Base-by-base conservation (phyloP, 306 rosid genomes). In the Cucurbita ficifolia region DNA sequence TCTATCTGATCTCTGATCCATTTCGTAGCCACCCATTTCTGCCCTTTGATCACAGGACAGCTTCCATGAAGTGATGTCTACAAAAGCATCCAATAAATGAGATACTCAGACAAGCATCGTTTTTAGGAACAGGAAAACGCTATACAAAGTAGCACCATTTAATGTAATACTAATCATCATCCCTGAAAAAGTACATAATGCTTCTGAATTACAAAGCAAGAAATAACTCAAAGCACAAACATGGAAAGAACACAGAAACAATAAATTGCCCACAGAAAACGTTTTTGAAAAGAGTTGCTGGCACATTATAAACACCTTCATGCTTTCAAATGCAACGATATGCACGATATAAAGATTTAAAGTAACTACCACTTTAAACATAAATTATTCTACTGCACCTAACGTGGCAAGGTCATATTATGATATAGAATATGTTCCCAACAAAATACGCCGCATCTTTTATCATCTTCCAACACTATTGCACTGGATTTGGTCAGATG, bases 1-100 rank as follows among this genome's bases (percentile, higher is more conserved):
- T 63, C 75, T 33, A 35, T 70, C 80, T 89, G 89, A 83, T 95
- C 84, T 79, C 96, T 82, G 56, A 95, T 79, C 97, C 99, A 91
- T 85, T 91, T 95, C 18, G 96, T 89, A 8, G 91, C 92, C 46
- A 91, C 96, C 97, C 99, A 95, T 75, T 95, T 94, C 76, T 83
- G 85, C 75, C 99, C 99, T 82, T 82, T 77, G 52, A 88, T 79
- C 56, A 91, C 99, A 10, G 96, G 86, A 74, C 97, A 95, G 84
- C 99, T 88, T 65, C 92, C 97, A 61, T 94, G 99, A 40, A 91
- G 82, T 64, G 99, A 89, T 77, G 84, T 60, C 99, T 94, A 86
- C 84, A 78, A 77, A 80, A 78, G 36, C 38, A 80, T 55, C n/a
- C 77, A 75, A n/a, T 71, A 51, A 69, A 71, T 71, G 29, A 48